A percentile compares a stretch with the other conserved stretches of the same genome.
Conservation (phyloP, 2,329 filamentous ascomycete genomes). For the Monascus ruber region DNA sequence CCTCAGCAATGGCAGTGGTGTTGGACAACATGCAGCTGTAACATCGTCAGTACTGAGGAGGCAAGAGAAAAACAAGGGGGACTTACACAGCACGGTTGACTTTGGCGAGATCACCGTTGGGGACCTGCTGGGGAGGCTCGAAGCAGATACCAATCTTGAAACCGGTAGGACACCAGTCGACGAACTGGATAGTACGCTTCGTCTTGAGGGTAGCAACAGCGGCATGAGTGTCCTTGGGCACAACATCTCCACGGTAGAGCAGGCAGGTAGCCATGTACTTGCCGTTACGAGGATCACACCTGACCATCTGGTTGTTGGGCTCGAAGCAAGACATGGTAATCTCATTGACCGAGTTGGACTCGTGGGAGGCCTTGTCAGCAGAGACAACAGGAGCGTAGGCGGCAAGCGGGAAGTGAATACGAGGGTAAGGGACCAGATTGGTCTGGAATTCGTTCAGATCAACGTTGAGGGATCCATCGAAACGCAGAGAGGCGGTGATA, state of each 20-base stretch:
- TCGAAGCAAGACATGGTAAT: conserved; percentile 99
- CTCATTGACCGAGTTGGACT: conserved; percentile 96
- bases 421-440: conserved; percentile 96
- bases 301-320: conserved; percentile 99
- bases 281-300: conserved; percentile 95
- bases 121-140: conserved; percentile 91
- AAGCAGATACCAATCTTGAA: conserved; percentile 99
- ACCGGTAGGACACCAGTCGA: conserved; percentile 99
- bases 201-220: conserved; percentile 96
- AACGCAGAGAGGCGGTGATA: conserved; percentile 95
- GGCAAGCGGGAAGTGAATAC: conserved; percentile 98
- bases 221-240: conserved; percentile 85
- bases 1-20: conserved; percentile 96
- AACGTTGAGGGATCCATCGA: conserved; percentile 97
- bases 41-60: neutral
- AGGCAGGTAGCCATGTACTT: conserved; percentile 99
- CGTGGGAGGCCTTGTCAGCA: conserved; percentile 88
- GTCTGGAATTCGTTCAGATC: conserved; percentile 99
- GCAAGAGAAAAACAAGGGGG: neutral
- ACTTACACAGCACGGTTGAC: conserved; percentile 96
- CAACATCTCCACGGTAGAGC: conserved; percentile 96
- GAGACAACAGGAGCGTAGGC: conserved; percentile 93
- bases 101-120: conserved; percentile 93
- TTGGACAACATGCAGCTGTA: conserved; percentile 79
- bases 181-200: conserved; percentile 98